Base-by-base conservation (phyloP, 2,329 filamentous ascomycete species). In the Microdochium bolleyi region DNA sequence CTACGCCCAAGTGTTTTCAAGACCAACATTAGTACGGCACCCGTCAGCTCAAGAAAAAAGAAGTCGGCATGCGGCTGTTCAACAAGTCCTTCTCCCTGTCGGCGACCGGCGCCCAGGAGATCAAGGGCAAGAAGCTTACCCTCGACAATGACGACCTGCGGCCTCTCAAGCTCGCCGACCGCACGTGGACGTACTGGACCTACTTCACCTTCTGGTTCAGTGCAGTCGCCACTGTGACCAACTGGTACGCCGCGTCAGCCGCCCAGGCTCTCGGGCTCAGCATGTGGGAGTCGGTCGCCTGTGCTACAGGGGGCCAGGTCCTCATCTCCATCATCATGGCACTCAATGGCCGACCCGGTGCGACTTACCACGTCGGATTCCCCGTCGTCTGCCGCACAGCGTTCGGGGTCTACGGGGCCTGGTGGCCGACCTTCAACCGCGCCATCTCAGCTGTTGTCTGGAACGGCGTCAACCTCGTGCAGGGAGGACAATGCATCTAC, bases 201-300 rank as follows among this genome's bases (percentile, higher is more conserved):
- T 75, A 73, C 56, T 58, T 71, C 5, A 64, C 64, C 5, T 73
- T 73, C 54, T 74, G 72, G 72, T 72, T 73, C 57, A 69, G 69
- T 44, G 67, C 69, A 41, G 61, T 62, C 8, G 67, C 67, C 27
- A 70, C 69, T 22, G 68, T 71, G 4, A 66, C 66, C 24, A 68
- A 67, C 53, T 65, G 70, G 61, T 70, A 74, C 59, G 62, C 67
- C 14, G 66, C 66, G 2, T 67, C 67, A 5, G 66, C 71, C 3
- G 70, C 66, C 1, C 67, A 72, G 57, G 62, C 71, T 2, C 56
- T 71, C 9, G 75, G 75, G 10, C 61, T 79, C 22, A 71, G 67
- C 41, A 75, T 77, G 68, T 79, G 75, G 75, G 74, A 78, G 57
- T 68, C 69, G 14, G 54, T 78, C 25, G 71, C 59, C 49, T 67